Evolutionary conservation across 164 flowering plant genomes (phyloP), one percentile per base, ranked within the genome.

Genomic region (Nymphaea thermarum): DNA sequence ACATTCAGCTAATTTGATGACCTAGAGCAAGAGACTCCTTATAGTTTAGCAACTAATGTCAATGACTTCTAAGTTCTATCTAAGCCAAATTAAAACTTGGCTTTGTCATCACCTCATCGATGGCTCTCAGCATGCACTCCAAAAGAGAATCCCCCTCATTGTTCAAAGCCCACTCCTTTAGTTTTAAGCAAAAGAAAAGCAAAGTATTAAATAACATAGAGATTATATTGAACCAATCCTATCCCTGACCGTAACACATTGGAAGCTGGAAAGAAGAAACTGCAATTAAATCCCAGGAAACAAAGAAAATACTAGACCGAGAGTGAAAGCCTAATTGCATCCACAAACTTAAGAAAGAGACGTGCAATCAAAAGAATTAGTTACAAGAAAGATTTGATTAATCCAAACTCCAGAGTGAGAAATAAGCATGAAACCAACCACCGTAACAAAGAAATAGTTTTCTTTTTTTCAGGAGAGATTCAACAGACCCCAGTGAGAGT

Each of bases 1-100:
- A 71, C 98, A 94, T 76, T 94, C 98, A 15, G 82, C 67, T 65
- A 94, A 67, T 72, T 82, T 86, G 12, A 88, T 87, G 51, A 90
- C 99, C 99, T 94, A 96, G 81, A 82, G 57, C 59, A 43, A 11
- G 61, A 66, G 18, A 73, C 47, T 71, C 60, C 57, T 8, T 8
- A 51, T 51, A 71, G 18, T 63, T 68, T 66, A 64, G 51, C 43
- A 67, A 61, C 36, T 57, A 62, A 10, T n/a, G 18, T 68, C 16
- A 45, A 6, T n/a, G 42, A 44, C 45, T 69, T 41, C 62, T 65
- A 6, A 4, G 62, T 57, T 43, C 51, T 55, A 60, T 41, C 63
- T 44, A 10, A 42, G 43, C 44, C 41, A 42, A 45, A 66, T 12
- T 12, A 10, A 17, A 15, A 43, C 18, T 42, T 36, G 10, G 47